These are phyloP conservation scores for Colletotrichum echinochloae DNA, from an alignment of 2,329 filamentous ascomycete genomes.

Conservation along the genomic window DNA sequence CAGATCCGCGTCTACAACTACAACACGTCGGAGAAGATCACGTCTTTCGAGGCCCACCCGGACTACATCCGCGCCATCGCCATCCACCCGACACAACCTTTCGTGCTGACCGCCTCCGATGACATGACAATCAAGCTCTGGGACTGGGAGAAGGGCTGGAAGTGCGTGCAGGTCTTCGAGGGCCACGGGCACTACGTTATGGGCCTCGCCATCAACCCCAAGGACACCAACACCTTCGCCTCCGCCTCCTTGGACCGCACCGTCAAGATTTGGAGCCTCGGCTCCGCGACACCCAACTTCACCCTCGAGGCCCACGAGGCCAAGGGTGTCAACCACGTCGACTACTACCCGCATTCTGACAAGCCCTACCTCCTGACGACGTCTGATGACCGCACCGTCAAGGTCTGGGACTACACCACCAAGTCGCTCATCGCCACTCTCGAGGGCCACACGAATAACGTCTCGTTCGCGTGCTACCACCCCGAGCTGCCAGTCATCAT, in stretches of 20 bases:
- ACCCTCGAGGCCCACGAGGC: slow-evolving; percentile 97
- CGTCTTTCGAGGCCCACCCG: slow-evolving; percentile 95
- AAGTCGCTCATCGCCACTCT: slow-evolving; percentile 97
- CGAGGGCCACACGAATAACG: slow-evolving; percentile 97
- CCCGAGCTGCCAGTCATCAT: slow-evolving; percentile 97
- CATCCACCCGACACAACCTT: slow-evolving; percentile 94
- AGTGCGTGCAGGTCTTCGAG: slow-evolving; percentile 96
- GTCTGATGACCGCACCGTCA: slow-evolving; percentile 84
- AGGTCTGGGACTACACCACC: slow-evolving; percentile 99
- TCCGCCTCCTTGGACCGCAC: slow-evolving; percentile 96
- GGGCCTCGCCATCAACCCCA: slow-evolving; percentile 96
- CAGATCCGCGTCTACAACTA: slow-evolving; percentile 91
- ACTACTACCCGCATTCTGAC: slow-evolving; percentile 83
- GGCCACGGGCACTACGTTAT: slow-evolving; percentile 97
- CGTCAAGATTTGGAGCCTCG: slow-evolving; percentile 97
- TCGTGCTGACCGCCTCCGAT: slow-evolving; percentile 95
- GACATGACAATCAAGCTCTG: slow-evolving; percentile 99
- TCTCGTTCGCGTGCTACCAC: slow-evolving; percentile 98
- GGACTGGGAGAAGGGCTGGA: slow-evolving; percentile 99
- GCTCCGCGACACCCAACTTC: slow-evolving; percentile 93
- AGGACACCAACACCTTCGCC: slow-evolving; percentile 92
- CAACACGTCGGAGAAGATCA: slow-evolving; percentile 99
- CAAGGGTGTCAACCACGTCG: slow-evolving; percentile 97
- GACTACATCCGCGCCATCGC: slow-evolving; percentile 98
- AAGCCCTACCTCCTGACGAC: slow-evolving; percentile 94